Evolutionary conservation across 352 stramenopile species (phyloP).

Genomic region (Globisporangium nagaii): DNA sequence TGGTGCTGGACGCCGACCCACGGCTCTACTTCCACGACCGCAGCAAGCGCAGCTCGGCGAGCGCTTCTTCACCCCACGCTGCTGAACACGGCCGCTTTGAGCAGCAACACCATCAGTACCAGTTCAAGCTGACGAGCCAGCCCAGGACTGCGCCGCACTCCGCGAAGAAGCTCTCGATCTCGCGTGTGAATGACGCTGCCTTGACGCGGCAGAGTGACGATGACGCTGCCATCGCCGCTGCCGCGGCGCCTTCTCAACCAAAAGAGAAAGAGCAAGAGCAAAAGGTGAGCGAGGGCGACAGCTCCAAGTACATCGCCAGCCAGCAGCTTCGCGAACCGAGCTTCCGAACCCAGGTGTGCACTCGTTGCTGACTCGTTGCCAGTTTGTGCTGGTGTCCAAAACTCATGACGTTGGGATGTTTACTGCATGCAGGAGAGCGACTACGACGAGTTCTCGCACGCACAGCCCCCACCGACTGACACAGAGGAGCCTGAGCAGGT

Average conservation of each 20-base stretch:
- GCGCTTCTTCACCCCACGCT: not conserved
- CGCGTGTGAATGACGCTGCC: not conserved
- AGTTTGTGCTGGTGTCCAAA: no score
- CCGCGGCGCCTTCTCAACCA: no score
- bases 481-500: not conserved
- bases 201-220: no score
- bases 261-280: no score
- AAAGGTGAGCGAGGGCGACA: no score
- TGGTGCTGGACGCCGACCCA: slow-evolving; percentile 23
- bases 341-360: no score
- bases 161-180: not conserved
- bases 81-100: not conserved
- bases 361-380: no score
- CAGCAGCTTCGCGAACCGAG: no score
- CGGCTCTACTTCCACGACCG: slow-evolving; percentile 20
- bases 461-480: not conserved
- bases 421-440: slow-evolving; percentile 3
- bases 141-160: not conserved
- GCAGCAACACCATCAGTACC: not conserved
- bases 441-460: slow-evolving; percentile 26
- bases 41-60: not conserved
- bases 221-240: no score
- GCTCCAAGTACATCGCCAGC: no score
- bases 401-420: no score
- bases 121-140: not conserved